phyloP scores from a whole-genome alignment of 352 stramenopile genomes.

The Pilasporangium apinafurcum region DNA sequence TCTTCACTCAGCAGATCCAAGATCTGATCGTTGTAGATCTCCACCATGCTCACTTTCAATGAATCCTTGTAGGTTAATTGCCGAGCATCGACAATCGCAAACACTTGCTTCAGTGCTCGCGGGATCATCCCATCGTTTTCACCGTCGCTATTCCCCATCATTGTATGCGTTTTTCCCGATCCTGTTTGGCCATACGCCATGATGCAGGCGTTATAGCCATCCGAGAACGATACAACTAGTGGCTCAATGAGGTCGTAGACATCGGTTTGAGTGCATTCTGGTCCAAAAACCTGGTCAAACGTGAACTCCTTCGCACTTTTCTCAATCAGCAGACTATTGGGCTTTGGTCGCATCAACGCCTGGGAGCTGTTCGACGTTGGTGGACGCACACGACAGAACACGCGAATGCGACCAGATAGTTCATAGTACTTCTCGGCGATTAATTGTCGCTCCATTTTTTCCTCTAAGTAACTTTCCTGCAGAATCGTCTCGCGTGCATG shows the following conservation, averaged over 20 bases:
- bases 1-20: slow-evolving; percentile 80
- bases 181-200: slow-evolving; percentile 98
- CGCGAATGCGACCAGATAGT: slow-evolving; percentile 90
- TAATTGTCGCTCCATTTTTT: slow-evolving; percentile 68
- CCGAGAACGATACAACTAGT: slow-evolving; percentile 93
- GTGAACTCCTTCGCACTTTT: slow-evolving; percentile 90
- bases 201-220: slow-evolving; percentile 98
- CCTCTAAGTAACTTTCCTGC: slow-evolving; percentile 54
- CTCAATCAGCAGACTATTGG: slow-evolving; percentile 85
- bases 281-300: slow-evolving; percentile 97
- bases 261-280: slow-evolving; percentile 84
- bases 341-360: slow-evolving; percentile 75
- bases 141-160: slow-evolving; percentile 82
- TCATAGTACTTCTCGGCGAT: slow-evolving; percentile 90
- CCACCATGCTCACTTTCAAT: slow-evolving; percentile 91
- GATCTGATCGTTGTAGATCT: slow-evolving; percentile 96
- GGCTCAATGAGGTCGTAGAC: slow-evolving; percentile 96
- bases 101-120: slow-evolving; percentile 94
- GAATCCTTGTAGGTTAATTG: slow-evolving; percentile 64
- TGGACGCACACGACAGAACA: slow-evolving; percentile 89
- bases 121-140: slow-evolving; percentile 90
- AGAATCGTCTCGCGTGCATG: slow-evolving; percentile 46
- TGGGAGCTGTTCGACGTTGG: slow-evolving; percentile 5
- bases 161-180: slow-evolving; percentile 96
- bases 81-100: slow-evolving; percentile 76